Percentiles rank a stretch among this genome's conserved stretches.
Evolutionary conservation across 2,329 filamentous ascomycete genomes (phyloP).

Genomic region (Aureobasidium sp.): DNA sequence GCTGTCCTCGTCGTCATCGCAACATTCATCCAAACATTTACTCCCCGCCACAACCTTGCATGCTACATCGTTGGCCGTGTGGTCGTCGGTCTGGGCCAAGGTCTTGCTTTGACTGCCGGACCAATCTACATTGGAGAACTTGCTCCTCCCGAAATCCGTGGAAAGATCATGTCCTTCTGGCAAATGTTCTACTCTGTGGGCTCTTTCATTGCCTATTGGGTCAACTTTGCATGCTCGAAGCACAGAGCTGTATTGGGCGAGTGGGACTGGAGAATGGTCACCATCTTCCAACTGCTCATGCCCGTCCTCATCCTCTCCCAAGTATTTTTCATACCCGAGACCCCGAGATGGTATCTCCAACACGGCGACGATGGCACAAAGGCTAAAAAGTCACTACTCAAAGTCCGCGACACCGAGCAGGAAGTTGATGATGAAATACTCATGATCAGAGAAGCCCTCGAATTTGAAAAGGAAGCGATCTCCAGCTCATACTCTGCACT

Average conservation of each 20-base stretch:
- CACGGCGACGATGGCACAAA: conserved; percentile 52
- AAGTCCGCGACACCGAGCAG: conserved; percentile 57
- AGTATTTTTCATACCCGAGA: conserved; percentile 61
- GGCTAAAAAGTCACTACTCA: conserved; percentile 52
- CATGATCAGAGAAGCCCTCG: conserved; percentile 59
- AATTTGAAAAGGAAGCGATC: conserved; percentile 65
- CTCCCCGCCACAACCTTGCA: conserved; percentile 50
- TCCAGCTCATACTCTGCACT: conserved; percentile 56
- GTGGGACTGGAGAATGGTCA: conserved; percentile 59
- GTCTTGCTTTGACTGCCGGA: conserved; percentile 57
- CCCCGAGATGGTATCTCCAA: conserved; percentile 62
- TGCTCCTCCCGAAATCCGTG: conserved; percentile 56
- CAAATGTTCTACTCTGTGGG: conserved; percentile 62
- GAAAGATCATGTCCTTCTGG: conserved; percentile 64
- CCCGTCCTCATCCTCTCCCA: conserved; percentile 55
- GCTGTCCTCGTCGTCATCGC: conserved; percentile 60
- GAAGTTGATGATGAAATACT: conserved; percentile 62
- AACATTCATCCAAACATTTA: conserved; percentile 62
- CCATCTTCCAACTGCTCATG: conserved; percentile 66
- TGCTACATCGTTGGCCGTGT: conserved; percentile 63
- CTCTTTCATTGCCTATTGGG: conserved; percentile 59
- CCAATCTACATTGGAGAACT: conserved; percentile 67
- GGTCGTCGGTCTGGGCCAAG: conserved; percentile 63
- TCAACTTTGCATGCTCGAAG: conserved; percentile 57
- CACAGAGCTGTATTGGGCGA: conserved; percentile 52